These are phyloP conservation scores for Acmispon strigosus DNA, from an alignment of 306 rosid species.

Conservation along the genomic window DNA sequence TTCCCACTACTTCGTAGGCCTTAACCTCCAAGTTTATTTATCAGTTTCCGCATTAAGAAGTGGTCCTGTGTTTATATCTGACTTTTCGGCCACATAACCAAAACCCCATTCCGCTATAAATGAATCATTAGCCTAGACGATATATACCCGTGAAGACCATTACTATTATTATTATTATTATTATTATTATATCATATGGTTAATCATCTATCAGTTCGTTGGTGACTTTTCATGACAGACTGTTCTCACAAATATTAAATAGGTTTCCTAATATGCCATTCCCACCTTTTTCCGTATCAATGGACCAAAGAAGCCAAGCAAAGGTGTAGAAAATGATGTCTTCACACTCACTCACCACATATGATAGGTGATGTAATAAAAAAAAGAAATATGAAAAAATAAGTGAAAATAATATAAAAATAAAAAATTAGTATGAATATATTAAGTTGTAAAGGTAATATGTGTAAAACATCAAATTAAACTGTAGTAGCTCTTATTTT, in stretches of 20 bases:
- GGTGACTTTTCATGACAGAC: slow-evolving; percentile 28
- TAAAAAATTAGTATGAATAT: too few relatives aligned
- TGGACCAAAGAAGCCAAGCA: slow-evolving; percentile 15
- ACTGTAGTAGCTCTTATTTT: not conserved
- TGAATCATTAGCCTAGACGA: not conserved
- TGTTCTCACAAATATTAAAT: slow-evolving; percentile 4
- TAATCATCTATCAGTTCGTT: slow-evolving; percentile 13
- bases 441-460: too few relatives aligned
- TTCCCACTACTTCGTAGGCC: not conserved
- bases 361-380: too few relatives aligned
- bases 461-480: too few relatives aligned
- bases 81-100: slow-evolving; percentile 28
- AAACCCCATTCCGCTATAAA: slow-evolving; percentile 3
- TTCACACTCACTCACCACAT: too few relatives aligned
- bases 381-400: too few relatives aligned
- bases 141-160: slow-evolving; percentile 6
- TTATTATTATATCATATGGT: slow-evolving; percentile 12
- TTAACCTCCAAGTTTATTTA: not conserved
- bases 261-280: not conserved
- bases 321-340: not conserved
- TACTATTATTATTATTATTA: slow-evolving; percentile 8
- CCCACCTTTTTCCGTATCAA: not conserved
- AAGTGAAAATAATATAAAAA: too few relatives aligned
- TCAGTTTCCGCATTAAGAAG: not conserved
- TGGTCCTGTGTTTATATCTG: slow-evolving; percentile 21